These are phyloP conservation scores for Tripidium arundinaceum DNA, from an alignment of 202 grass and related monocot genomes.

Conservation along the genomic window DNA sequence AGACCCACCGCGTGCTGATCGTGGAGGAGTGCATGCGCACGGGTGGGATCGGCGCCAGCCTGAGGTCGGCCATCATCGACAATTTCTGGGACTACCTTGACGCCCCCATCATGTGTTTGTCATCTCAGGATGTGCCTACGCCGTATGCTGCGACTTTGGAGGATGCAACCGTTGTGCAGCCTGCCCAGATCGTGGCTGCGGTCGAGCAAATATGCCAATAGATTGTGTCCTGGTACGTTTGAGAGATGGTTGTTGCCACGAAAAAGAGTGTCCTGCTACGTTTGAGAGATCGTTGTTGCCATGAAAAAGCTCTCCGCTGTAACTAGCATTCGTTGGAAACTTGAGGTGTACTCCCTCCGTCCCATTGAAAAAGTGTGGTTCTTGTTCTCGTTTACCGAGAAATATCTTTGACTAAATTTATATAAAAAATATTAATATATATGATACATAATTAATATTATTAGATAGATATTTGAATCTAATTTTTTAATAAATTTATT, in stretches of 20 bases:
- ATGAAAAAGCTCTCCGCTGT: too few species aligned
- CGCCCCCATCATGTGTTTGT: conserved; percentile 71
- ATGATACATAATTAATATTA: too few species aligned
- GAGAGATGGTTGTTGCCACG: too few species aligned
- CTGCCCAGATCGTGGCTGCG: conserved; percentile 66
- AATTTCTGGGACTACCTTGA: conserved; percentile 93
- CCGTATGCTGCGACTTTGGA: conserved; percentile 67
- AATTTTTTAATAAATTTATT: too few species aligned
- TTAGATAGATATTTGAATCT: too few species aligned
- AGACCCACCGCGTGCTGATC: conserved; percentile 73
- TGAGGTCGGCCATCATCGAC: conserved; percentile 71
- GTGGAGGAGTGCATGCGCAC: conserved; percentile 91
- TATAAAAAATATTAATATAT: too few species aligned
- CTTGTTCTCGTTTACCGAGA: too few species aligned
- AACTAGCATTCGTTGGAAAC: conserved; percentile 17
- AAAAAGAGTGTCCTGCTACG: too few species aligned
- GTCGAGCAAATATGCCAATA: conserved; percentile 83
- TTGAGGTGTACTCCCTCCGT: conserved; percentile 22
- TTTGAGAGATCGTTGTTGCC: too few species aligned
- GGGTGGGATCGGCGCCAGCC: conserved; percentile 66
- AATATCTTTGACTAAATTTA: too few species aligned
- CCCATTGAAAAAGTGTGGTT: too few species aligned
- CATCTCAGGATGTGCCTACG: conserved; percentile 76
- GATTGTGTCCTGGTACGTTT: too few species aligned
- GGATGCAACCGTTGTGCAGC: conserved; percentile 72